Evolutionary conservation across 306 rosid genomes (phyloP).

Genomic region (Echinosophora koreensis): DNA sequence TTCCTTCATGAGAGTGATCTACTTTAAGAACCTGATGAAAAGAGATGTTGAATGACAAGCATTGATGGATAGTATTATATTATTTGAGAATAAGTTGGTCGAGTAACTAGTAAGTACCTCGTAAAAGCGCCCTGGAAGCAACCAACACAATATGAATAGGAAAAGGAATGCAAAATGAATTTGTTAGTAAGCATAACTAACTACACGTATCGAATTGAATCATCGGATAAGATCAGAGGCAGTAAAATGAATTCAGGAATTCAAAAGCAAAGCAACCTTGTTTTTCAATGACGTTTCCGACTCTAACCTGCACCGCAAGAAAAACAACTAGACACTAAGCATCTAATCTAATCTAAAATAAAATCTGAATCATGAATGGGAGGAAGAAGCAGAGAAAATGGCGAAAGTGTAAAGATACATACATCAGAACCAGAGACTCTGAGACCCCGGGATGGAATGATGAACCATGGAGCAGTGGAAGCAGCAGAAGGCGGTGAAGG

Average conservation of each 20-base stretch:
- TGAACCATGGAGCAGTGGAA: slow-evolving; percentile 65
- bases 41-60: background rate
- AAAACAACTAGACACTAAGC: background rate
- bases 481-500: slow-evolving; percentile 47
- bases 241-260: background rate
- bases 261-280: slow-evolving; percentile 62
- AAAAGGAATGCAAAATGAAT: slow-evolving; percentile 30
- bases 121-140: slow-evolving; percentile 74
- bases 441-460: slow-evolving; percentile 68
- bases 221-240: background rate
- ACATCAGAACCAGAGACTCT: slow-evolving; percentile 79
- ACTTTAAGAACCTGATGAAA: slow-evolving; percentile 77
- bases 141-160: slow-evolving; percentile 13
- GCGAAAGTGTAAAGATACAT: slow-evolving; percentile 27
- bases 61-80: background rate
- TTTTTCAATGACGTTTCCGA: slow-evolving; percentile 79
- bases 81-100: background rate
- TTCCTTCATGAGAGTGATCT: slow-evolving; percentile 95
- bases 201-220: slow-evolving; percentile 24
- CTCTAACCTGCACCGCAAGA: slow-evolving; percentile 66
- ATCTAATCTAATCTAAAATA: background rate
- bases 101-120: slow-evolving; percentile 57
- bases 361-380: too few species aligned
- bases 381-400: too few species aligned
- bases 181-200: slow-evolving; percentile 32